These are phyloP conservation scores for Favolaschia claudopus DNA, from an alignment of 768 basidiomycete genomes.

Conservation along the genomic window DNA sequence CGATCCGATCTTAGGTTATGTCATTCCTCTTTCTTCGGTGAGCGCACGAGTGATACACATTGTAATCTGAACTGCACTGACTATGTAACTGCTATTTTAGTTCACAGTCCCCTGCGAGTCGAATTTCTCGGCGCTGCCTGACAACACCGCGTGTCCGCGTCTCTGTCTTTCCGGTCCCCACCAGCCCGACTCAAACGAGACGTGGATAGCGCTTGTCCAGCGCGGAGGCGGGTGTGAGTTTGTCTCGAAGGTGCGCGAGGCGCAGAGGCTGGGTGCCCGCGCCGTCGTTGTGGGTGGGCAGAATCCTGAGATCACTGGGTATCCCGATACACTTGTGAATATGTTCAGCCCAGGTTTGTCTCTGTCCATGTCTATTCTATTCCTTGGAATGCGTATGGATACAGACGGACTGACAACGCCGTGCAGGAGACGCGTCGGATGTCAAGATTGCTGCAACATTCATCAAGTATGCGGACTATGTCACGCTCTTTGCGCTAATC, in stretches of 20 bases:
- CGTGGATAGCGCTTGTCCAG: slow-evolving; percentile 92
- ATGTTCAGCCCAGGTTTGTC: slow-evolving; percentile 90
- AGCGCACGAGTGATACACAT: no score
- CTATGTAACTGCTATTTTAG: no score
- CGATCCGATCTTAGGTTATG: slow-evolving; percentile 74
- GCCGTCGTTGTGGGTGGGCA: slow-evolving; percentile 94
- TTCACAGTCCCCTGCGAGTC: slow-evolving; percentile 62
- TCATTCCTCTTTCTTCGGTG: slow-evolving; percentile 68
- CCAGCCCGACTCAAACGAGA: slow-evolving; percentile 66
- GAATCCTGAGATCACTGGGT: slow-evolving; percentile 66
- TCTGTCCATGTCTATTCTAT: slow-evolving; percentile 18
- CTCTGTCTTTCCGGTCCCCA: slow-evolving; percentile 66
- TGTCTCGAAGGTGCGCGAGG: slow-evolving; percentile 84
- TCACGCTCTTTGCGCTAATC: slow-evolving; percentile 73
- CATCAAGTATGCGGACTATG: slow-evolving; percentile 86
- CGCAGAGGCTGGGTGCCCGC: slow-evolving; percentile 76
- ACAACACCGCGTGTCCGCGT: slow-evolving; percentile 72
- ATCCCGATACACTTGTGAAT: slow-evolving; percentile 80
- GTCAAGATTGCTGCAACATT: slow-evolving; percentile 87
- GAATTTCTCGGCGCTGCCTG: slow-evolving; percentile 35
- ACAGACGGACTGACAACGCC: no score
- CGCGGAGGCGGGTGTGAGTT: slow-evolving; percentile 87
- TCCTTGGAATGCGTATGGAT: no score
- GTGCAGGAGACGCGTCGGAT: slow-evolving; percentile 82
- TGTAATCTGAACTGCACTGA: no score